Percentiles rank a stretch among this genome's conserved stretches.
Conservation (phyloP, 495 filamentous ascomycete genomes). For the Neurospora terricola region DNA sequence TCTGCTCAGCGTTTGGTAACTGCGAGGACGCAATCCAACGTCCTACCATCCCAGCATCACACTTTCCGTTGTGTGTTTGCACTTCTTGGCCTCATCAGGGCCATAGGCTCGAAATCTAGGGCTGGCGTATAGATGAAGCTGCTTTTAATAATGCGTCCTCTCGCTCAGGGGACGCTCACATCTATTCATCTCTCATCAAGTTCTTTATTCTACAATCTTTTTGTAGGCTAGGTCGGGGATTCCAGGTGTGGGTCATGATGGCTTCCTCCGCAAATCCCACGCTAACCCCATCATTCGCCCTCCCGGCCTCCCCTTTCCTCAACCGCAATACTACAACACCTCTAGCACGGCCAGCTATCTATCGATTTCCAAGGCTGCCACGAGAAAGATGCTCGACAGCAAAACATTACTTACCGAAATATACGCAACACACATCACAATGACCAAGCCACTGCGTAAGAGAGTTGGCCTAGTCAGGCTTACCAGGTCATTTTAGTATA, state of each 20-base stretch:
- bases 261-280: not conserved
- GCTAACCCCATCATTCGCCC: not conserved
- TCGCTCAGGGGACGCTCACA: not conserved
- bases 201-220: not conserved
- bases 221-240: not conserved
- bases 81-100: not conserved
- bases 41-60: slow-evolving; percentile 6
- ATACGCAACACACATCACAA: not conserved
- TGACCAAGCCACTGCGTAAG: not conserved
- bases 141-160: not conserved
- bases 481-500: not conserved
- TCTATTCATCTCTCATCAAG: not conserved
- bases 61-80: slow-evolving; percentile 2
- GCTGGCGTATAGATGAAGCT: not conserved
- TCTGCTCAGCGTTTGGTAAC: not conserved
- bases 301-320: not conserved
- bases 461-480: not conserved
- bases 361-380: not conserved
- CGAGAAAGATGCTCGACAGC: not conserved
- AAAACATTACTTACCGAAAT: not conserved
- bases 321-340: not conserved
- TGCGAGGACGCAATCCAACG: not conserved
- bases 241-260: not conserved
- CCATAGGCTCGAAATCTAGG: not conserved
- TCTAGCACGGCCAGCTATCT: not conserved